A percentile compares a stretch with the other conserved stretches of the same genome.
Conservation (phyloP, 495 filamentous ascomycete species). For the Choiromyces venosus region DNA sequence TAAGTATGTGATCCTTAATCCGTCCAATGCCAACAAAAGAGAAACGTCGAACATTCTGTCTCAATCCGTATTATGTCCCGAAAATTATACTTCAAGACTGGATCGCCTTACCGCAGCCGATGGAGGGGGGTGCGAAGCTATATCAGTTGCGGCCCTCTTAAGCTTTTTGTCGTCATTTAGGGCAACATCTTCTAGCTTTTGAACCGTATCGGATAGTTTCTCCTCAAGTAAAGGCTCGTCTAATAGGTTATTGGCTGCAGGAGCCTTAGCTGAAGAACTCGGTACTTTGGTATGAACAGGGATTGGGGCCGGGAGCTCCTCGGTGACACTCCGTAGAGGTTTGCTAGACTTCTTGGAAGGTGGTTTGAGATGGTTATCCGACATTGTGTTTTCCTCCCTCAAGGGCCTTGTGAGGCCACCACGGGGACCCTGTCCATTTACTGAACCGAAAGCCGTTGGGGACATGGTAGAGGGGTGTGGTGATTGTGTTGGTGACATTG, state of each 20-base stretch:
- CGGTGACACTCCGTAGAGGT: conserved; percentile 38
- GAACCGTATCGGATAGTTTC: conserved; percentile 34
- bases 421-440: conserved; percentile 20
- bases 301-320: conserved; percentile 32
- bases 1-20: not conserved
- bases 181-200: conserved; percentile 33
- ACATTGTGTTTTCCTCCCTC: conserved; percentile 30
- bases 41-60: conserved; percentile 13
- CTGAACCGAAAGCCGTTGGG: conserved; percentile 10
- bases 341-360: conserved; percentile 38
- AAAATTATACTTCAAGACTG: conserved; percentile 24
- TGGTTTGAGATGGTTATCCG: conserved; percentile 40
- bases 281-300: conserved; percentile 30
- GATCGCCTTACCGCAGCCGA: conserved; percentile 15
- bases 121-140: conserved; percentile 32
- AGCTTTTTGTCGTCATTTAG: conserved; percentile 30
- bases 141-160: conserved; percentile 19
- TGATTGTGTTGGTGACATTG: conserved; percentile 28
- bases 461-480: conserved; percentile 17
- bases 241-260: conserved; percentile 28
- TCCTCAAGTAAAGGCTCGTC: conserved; percentile 34
- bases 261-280: conserved; percentile 12
- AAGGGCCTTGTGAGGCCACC: conserved; percentile 33
- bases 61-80: conserved; percentile 13
- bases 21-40: not conserved